Conservation (phyloP, 768 basidiomycete species). For the Amanita phalloides region DNA sequence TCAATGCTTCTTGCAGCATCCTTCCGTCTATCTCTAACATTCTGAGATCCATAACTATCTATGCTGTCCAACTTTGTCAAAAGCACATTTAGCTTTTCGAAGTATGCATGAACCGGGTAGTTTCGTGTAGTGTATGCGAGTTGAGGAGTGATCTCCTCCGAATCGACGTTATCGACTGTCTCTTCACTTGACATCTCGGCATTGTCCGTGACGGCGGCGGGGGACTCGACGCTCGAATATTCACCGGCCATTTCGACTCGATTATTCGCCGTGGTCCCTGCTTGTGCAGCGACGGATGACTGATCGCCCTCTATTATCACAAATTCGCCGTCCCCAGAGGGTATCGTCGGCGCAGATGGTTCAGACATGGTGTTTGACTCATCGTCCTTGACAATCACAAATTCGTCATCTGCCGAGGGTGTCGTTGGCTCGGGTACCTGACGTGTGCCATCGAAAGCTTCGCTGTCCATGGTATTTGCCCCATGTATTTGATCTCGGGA, state of each 20-base stretch:
- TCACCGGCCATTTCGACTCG: no score
- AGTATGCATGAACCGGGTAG: slow-evolving; percentile 48
- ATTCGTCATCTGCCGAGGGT: neutral
- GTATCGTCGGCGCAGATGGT: neutral
- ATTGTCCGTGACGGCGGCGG: neutral
- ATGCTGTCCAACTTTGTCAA: slow-evolving; percentile 61
- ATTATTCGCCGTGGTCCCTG: no score
- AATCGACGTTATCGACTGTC: neutral
- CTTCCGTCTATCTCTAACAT: slow-evolving; percentile 40
- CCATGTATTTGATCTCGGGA: neutral
- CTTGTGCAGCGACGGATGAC: no score
- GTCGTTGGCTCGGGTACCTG: neutral
- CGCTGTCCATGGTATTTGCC: no score
- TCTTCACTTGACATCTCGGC: neutral
- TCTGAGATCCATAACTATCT: slow-evolving; percentile 48
- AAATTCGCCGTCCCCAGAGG: neutral
- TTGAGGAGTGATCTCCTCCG: neutral
- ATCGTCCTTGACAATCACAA: neutral
- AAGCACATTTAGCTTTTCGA: slow-evolving; percentile 50
- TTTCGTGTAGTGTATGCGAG: slow-evolving; percentile 56
- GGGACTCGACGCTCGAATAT: neutral
- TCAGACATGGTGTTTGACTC: neutral
- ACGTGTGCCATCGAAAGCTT: no score
- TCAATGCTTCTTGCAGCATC: slow-evolving; percentile 49
- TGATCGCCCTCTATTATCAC: neutral